Evolutionary conservation across 2,329 filamentous ascomycete genomes (phyloP).

Genomic region (Seiridium cupressi): DNA sequence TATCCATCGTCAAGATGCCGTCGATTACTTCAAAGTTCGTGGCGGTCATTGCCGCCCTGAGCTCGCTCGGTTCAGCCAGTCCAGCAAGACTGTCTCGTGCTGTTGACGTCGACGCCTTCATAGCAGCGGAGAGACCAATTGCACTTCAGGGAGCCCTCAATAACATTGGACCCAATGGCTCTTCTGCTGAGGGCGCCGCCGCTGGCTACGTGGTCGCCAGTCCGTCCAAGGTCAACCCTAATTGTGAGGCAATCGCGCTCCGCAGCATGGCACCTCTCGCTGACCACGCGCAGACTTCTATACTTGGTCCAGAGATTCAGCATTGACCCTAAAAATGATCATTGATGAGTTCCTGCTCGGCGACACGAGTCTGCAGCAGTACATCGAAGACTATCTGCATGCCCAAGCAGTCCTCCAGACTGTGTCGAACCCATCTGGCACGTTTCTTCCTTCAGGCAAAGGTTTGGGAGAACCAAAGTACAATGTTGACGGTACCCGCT

Average conservation of each 20-base stretch:
- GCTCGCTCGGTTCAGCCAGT: conserved; percentile 11
- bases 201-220: conserved; percentile 54
- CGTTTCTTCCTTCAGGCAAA: conserved; percentile 37
- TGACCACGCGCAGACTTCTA: conserved; percentile 47
- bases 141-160: conserved; percentile 50
- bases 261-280: neutral
- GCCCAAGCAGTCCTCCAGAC: conserved; percentile 51
- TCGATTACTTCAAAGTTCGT: neutral
- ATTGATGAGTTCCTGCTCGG: conserved; percentile 50
- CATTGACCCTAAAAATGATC: conserved; percentile 49
- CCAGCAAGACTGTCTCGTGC: conserved; percentile 7
- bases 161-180: conserved; percentile 54
- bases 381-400: conserved; percentile 51
- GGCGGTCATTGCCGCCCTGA: conserved; percentile 11
- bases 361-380: conserved; percentile 38
- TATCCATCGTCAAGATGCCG: neutral
- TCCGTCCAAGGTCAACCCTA: conserved; percentile 49
- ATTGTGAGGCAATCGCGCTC: conserved; percentile 40
- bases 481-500: conserved; percentile 47
- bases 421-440: conserved; percentile 51
- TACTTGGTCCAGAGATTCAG: conserved; percentile 57
- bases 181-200: conserved; percentile 42
- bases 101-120: conserved; percentile 24
- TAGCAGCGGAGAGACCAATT: conserved; percentile 42
- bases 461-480: conserved; percentile 58